These are phyloP conservation scores for Fusarium pseudocircinatum DNA, from an alignment of 2,329 filamentous ascomycete species.

Conservation along the genomic window DNA sequence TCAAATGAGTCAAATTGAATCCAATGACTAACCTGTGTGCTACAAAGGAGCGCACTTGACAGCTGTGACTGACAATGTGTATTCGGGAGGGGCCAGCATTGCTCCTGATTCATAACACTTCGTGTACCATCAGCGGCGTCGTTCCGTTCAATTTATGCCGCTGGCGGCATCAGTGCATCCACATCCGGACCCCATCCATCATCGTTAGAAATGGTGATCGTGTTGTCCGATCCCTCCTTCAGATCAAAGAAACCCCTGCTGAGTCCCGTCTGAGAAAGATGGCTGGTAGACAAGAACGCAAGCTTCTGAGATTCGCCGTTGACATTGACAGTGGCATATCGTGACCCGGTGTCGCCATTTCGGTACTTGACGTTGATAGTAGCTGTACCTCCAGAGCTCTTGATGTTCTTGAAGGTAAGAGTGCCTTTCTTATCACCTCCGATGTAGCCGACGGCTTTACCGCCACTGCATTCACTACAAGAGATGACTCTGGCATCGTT, in stretches of 20 bases:
- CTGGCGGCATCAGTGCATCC: constrained; percentile 64
- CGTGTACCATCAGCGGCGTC: neutral
- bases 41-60: neutral
- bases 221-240: constrained; percentile 57
- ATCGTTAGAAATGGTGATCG: constrained; percentile 56
- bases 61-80: no score
- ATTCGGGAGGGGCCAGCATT: neutral
- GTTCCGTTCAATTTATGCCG: constrained; percentile 11
- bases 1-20: neutral
- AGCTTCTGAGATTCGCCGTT: constrained; percentile 62
- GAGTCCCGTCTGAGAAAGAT: constrained; percentile 51
- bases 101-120: neutral
- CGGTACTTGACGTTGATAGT: constrained; percentile 65
- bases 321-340: constrained; percentile 64
- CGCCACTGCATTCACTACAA: constrained; percentile 63
- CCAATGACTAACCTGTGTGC: neutral
- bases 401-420: constrained; percentile 58
- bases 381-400: constrained; percentile 55
- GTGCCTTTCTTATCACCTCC: constrained; percentile 60
- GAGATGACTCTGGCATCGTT: constrained; percentile 56
- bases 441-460: constrained; percentile 62
- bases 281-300: constrained; percentile 62
- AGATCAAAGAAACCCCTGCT: constrained; percentile 61
- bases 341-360: constrained; percentile 63
- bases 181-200: constrained; percentile 50